These are phyloP conservation scores for Gomphus bonarii DNA, from an alignment of 1,284 basidiomycete species.

Conservation along the genomic window DNA sequence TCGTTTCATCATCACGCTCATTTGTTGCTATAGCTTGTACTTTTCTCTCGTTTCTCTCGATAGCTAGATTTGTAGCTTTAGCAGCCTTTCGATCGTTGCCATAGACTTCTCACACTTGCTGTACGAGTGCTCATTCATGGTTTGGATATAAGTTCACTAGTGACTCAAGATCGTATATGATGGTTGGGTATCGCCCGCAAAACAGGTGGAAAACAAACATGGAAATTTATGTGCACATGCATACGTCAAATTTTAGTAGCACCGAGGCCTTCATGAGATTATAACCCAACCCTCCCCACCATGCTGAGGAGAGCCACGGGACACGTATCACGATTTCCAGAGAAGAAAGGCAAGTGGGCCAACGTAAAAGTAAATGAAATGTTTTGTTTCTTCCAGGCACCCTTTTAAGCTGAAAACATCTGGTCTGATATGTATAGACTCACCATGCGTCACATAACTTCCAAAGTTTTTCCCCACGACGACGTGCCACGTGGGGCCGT, in stretches of 20 bases:
- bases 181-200: neutral
- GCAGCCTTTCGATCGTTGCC: neutral
- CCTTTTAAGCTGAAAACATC: neutral
- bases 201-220: neutral
- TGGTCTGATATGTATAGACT: constrained; percentile 23
- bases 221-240: neutral
- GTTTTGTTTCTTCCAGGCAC: constrained; percentile 84
- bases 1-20: constrained; percentile 3
- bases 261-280: neutral
- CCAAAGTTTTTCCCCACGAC: constrained; percentile 98
- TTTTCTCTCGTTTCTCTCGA: neutral
- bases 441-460: constrained; percentile 94
- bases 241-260: neutral
- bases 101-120: neutral
- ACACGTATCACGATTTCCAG: constrained; percentile 74
- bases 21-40: neutral
- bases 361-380: constrained; percentile 96
- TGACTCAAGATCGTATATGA: neutral
- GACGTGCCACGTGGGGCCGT: constrained; percentile 94
- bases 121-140: neutral
- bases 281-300: neutral
- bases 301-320: neutral
- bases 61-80: constrained; percentile 9
- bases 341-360: constrained; percentile 83
- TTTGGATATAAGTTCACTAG: neutral